Percentiles rank a stretch among this genome's conserved stretches.
Conservation (phyloP, 495 filamentous ascomycete genomes). For the Xylaria curta region DNA sequence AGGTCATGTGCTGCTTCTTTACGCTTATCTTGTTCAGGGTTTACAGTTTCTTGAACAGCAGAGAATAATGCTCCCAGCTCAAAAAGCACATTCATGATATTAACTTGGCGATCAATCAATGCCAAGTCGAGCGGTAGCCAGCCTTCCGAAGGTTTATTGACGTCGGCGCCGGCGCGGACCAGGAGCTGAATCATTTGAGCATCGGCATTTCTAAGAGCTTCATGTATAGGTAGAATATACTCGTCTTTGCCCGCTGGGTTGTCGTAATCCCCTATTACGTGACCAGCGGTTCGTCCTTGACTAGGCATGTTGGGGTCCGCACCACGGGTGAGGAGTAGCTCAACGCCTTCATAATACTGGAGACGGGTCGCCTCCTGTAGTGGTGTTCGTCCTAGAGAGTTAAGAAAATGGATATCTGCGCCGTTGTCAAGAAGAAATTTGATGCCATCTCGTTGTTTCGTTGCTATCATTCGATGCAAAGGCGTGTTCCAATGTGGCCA, state of each 20-base stretch:
- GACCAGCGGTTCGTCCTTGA: background rate
- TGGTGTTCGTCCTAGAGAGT: background rate
- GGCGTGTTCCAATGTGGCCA: constrained; percentile 9
- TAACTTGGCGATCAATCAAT: constrained; percentile 9
- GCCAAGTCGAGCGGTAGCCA: background rate
- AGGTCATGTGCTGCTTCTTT: constrained; percentile 2
- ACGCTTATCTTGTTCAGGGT: background rate
- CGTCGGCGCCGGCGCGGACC: background rate
- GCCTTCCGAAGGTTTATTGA: background rate
- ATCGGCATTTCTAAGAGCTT: constrained; percentile 1
- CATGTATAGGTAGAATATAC: constrained; percentile 3
- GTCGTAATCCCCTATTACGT: background rate
- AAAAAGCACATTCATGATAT: background rate
- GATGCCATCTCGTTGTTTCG: background rate
- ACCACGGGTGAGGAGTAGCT: constrained; percentile 19
- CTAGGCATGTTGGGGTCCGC: constrained; percentile 18
- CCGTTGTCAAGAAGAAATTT: background rate
- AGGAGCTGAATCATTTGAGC: background rate
- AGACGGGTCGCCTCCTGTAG: background rate
- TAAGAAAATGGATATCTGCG: background rate
- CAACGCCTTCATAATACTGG: constrained; percentile 2
- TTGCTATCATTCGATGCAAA: constrained; percentile 8
- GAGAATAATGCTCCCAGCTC: constrained; percentile 2
- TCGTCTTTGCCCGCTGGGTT: background rate
- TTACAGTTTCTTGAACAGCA: background rate